Evolutionary conservation across 805 yeast species (phyloP).

Genomic region (Starmerella vaccinii): DNA sequence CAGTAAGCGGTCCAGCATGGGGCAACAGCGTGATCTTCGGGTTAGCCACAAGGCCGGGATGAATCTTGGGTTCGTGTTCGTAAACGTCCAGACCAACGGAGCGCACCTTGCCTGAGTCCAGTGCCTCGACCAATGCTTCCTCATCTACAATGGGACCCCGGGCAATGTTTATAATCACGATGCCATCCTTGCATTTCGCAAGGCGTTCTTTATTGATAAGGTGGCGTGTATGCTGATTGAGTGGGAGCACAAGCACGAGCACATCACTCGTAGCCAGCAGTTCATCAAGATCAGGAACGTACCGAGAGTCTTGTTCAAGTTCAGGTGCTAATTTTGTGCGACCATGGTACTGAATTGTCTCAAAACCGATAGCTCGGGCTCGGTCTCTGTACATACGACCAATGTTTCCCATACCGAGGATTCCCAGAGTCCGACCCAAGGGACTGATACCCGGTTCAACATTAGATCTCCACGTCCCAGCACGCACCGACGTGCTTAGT

Average conservation of each 20-base stretch:
- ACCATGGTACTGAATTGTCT: constrained; percentile 41
- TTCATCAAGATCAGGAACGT: constrained; percentile 42
- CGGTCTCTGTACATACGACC: constrained; percentile 46
- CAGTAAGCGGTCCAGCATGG: constrained; percentile 80
- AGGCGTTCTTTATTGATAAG: constrained; percentile 51
- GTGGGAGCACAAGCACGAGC: constrained; percentile 64
- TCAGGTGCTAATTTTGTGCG: constrained; percentile 38
- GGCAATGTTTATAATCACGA: constrained; percentile 73
- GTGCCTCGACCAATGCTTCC: constrained; percentile 39
- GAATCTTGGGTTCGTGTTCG: constrained; percentile 52
- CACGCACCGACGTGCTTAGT: constrained; percentile 35
- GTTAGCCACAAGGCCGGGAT: constrained; percentile 42
- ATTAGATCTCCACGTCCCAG: constrained; percentile 41
- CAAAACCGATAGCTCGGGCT: constrained; percentile 41
- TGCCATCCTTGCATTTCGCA: constrained; percentile 67
- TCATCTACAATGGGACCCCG: constrained; percentile 73
- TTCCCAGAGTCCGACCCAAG: constrained; percentile 42
- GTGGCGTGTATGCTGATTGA: constrained; percentile 62
- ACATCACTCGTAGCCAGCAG: constrained; percentile 55
- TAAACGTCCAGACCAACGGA: constrained; percentile 57
- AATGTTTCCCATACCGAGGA: constrained; percentile 55
- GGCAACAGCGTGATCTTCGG: constrained; percentile 57
- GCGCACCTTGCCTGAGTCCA: constrained; percentile 45
- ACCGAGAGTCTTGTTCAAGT: constrained; percentile 39
- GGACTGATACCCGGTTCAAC: constrained; percentile 41